Base-by-base conservation (phyloP, 805 yeast genomes). In the Candida mattraensis region DNA sequence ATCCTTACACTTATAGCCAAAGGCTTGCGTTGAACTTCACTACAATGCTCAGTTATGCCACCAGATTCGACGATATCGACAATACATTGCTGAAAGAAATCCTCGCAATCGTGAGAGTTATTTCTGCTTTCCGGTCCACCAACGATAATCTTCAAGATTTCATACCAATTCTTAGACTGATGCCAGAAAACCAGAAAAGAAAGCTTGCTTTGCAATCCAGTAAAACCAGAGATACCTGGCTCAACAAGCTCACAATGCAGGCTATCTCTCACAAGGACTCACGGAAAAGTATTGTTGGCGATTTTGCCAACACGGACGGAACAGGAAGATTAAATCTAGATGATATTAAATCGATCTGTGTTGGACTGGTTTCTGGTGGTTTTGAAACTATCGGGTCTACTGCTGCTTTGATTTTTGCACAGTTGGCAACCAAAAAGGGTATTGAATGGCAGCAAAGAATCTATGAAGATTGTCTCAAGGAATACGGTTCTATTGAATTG, bases 21-120 rank as follows among this genome's bases (percentile, higher is more conserved):
- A 50, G 65, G 18, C 50, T 61, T 21, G 64, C 70, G 3, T 48
- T 66, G 19, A 66, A 66, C 40, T 56, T 65, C 28, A 60, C 66
- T 13, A 50, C 65, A 18, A 65, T 67, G 30, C 48, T 66, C 12
- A 58, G 64, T 42, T 66, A 66, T 47, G 71, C 71, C 5, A 61
- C 61, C 12, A 53, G 70, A 30, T 53, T 63, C 30, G 60, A 56
- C 35, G 45, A 53, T 16, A 48, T 61, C 10, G 49, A 55, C 8
- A 53, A 56, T 12, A 44, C 46, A 15, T 35, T 60, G 3, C 38
- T 60, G n/a, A 34, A 37, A 8, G 62, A 62, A 29, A 62, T 62
- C 16, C 40, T 60, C 30, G 43, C 38, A 9, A 55, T 60, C 15
- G 67, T 61, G 20, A 50, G 48, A 28, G 44, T 48, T 3, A 57